Base-by-base conservation (phyloP, 1,284 basidiomycete species). In the Tilletia walkeri region DNA sequence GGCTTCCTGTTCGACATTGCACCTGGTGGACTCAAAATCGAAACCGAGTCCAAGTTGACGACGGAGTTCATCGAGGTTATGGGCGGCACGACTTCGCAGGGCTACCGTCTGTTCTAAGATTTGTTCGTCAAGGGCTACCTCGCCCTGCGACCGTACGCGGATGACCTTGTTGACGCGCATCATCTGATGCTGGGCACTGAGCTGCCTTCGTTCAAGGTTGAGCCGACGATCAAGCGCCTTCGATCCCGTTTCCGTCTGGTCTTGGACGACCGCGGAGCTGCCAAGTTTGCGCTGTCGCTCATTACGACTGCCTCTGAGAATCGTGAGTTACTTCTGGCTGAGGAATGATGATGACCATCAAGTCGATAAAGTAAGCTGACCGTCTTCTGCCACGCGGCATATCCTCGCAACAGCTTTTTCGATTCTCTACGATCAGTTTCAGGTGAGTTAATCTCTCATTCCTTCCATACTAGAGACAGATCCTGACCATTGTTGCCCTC, bases 1-100 rank as follows among this genome's bases (percentile, higher is more conserved):
- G 96, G 95, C 0, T 99, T 99, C 87, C 85, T 98, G 70, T 98
- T 98, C 80, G 95, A 98, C 84, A 99, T 98, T 88, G 95, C 80
- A 6, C 81, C 81, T 0, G 81, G 81, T 34, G 81, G 81, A 6
- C 80, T 82, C 79, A 68, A 77, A 34, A 82, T 82, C 65, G 81
- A 82, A 69, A 79, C 79, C 82, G 95, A 93, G n/a, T 99, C 99
- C 90, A 99, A 99, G 86, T 88, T 99, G 45, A 95, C 93, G 72
- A 93, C 94, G 82, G 96, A 99, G 84, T 99, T 99, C 95, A 91
- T 99, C 20, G 88, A 91, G 14, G 87, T 99, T 41, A 99, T 99
- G 96, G 96, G 96, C 65, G 96, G 96, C 12, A 88, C 91, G 71
- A 88, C 92, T 79, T 94, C 92, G 1, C 91, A 95, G 84, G 96